These are phyloP conservation scores for Marsdenia floribunda DNA, from an alignment of 257 asterid species.

Conservation along the genomic window DNA sequence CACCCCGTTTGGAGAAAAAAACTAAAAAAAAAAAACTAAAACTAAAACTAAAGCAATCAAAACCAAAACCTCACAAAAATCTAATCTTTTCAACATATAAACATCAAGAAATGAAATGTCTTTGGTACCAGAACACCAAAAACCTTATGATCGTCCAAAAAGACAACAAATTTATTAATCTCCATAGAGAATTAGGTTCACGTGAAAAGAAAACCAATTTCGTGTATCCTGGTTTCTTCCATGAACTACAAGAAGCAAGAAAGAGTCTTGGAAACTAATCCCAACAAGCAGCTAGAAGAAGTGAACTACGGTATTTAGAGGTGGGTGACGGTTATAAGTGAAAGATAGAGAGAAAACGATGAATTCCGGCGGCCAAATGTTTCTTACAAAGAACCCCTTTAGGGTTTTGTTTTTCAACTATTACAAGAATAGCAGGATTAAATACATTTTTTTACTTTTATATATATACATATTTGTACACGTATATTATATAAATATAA, in stretches of 20 bases:
- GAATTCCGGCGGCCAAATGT: slow-evolving; percentile 78
- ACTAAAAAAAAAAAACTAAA: no score
- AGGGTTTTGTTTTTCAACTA: slow-evolving; percentile 68
- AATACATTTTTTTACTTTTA: slow-evolving; percentile 21
- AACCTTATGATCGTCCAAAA: slow-evolving; percentile 24
- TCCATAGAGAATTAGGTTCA: neutral
- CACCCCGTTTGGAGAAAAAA: slow-evolving; percentile 22
- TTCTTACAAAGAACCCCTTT: slow-evolving; percentile 60
- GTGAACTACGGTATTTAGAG: slow-evolving; percentile 12
- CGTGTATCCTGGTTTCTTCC: slow-evolving; percentile 23
- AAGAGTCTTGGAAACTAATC: slow-evolving; percentile 1
- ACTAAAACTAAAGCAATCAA: slow-evolving; percentile 4
- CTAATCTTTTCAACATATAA: slow-evolving; percentile 36
- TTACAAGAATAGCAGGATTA: slow-evolving; percentile 25
- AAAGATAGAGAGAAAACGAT: slow-evolving; percentile 15
- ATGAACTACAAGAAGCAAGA: slow-evolving; percentile 6
- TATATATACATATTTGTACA: neutral
- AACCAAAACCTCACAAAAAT: slow-evolving; percentile 28
- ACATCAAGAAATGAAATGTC: slow-evolving; percentile 20
- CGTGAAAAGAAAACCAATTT: slow-evolving; percentile 13
- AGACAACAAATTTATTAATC: slow-evolving; percentile 18
- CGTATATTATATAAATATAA: no score
- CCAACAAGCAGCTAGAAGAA: slow-evolving; percentile 6
- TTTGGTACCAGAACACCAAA: slow-evolving; percentile 18
- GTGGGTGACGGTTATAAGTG: slow-evolving; percentile 24